Percentiles rank a stretch among this genome's conserved stretches.
Conservation (phyloP, 257 asterid genomes). For the Buddleja alternifolia region DNA sequence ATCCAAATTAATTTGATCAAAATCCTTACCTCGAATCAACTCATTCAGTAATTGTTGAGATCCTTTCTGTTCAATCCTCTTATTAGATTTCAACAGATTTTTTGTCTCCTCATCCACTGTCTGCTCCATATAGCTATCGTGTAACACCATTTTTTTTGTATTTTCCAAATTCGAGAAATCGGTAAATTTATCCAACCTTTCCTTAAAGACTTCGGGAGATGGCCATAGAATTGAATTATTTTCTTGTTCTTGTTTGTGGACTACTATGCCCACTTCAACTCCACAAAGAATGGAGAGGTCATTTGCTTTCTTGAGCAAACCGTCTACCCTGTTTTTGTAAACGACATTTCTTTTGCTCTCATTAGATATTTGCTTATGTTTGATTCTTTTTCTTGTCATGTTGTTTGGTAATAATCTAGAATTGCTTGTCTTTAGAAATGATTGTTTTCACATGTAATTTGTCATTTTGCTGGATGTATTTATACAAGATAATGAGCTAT, state of each 20-base stretch:
- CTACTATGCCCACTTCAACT: not conserved
- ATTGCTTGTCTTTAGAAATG: no score
- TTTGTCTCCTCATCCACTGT: not conserved
- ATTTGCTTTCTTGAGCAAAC: conserved; percentile 16
- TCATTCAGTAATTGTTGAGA: not conserved
- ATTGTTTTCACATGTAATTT: no score
- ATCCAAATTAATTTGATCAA: not conserved
- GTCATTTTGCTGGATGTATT: no score
- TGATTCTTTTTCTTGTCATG: conserved; percentile 18
- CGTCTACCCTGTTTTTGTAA: not conserved
- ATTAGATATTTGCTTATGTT: not conserved
- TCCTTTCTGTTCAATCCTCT: not conserved
- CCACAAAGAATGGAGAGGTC: conserved; percentile 23
- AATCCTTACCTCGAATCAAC: not conserved
- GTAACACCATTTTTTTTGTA: conserved; percentile 10
- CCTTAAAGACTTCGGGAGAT: conserved; percentile 5
- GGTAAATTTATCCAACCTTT: not conserved
- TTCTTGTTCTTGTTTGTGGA: not conserved
- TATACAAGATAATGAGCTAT: no score
- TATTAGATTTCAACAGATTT: not conserved
- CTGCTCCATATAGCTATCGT: conserved; percentile 4
- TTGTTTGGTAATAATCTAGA: no score
- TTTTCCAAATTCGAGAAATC: not conserved
- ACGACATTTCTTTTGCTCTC: conserved; percentile 21
- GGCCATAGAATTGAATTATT: conserved; percentile 8